Evolutionary conservation across 805 yeast genomes (phyloP), one percentile per base, ranked within the genome.

Genomic region (Candida chauliodis): DNA sequence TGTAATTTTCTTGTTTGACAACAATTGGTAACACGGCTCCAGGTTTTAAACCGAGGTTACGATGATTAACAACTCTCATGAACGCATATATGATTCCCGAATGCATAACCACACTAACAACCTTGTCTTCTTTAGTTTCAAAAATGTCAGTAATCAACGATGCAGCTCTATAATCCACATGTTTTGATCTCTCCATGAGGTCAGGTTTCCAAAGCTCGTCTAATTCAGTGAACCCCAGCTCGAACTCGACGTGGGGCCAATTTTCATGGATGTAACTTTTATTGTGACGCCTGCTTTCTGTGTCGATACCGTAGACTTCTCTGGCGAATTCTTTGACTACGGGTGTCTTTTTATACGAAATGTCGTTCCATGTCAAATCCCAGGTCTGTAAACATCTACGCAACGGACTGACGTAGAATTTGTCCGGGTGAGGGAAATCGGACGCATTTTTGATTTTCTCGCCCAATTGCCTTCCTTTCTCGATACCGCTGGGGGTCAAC

Each of bases 371-470:
- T 5, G 31, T 34, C 20, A 34, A 17, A 3, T 34, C 18, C 25
- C 30, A 34, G 5, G 37, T 34, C 20, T 34, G 31, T 20, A 34
- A 34, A 15, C 37, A 34, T 19, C 37, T 25, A 11, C 37, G 27
- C 20, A 34, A 26, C 8, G 37, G 37, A 34, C 37, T 34, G 2
- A 26, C 25, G 15, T 25, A 34, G 13, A 25, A 34, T 14, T 22
- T 19, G 11, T 34, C 31, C 5, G 31, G 19, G 5, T 26, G 20
- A 4, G 31, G 31, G 25, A 34, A 34, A 15, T 19, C 37, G 2
- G n/a, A 2, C 8, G 14, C 5, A 4, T 18, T n/a, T 8, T 26
- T 11, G 11, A 34, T 34, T 34, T 34, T 34, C 14, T 26, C 8
- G 10, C 25, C 19, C 17, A 34, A 26, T 8, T 9, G 3, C n/a